A percentile compares a stretch with the other conserved stretches of the same genome.
Conservation (phyloP, 2,329 filamentous ascomycete species). For the Pestalotiopsis sp. region DNA sequence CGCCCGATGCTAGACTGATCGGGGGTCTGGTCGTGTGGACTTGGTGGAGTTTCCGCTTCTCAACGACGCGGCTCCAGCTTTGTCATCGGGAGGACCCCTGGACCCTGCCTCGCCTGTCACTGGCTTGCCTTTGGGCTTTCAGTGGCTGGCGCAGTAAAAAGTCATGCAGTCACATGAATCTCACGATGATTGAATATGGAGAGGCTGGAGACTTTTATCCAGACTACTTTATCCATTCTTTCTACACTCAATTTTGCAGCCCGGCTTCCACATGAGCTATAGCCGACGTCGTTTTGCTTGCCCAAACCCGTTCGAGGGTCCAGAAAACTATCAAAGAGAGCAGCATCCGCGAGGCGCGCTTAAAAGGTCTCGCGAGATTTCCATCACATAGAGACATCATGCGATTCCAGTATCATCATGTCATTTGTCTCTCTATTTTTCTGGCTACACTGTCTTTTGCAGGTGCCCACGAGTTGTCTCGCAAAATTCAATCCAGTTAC, state of each 20-base stretch:
- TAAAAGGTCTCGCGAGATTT: background rate
- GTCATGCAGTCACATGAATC: background rate
- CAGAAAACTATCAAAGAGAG: too few relatives aligned
- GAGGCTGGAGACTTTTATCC: background rate
- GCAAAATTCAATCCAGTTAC: background rate
- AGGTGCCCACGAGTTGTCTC: background rate
- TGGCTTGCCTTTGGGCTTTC: background rate
- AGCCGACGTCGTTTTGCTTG: background rate
- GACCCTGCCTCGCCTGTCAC: constrained; percentile 13
- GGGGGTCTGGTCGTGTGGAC: constrained; percentile 2
- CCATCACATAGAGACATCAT: background rate
- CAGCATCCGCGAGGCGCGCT: too few relatives aligned
- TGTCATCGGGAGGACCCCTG: constrained; percentile 15
- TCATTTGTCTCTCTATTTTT: constrained; percentile 9
- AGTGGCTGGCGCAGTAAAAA: background rate
- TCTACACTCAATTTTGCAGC: background rate
- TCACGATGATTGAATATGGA: background rate
- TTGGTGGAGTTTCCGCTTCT: background rate
- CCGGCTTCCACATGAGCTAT: background rate
- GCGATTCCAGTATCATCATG: constrained; percentile 1
- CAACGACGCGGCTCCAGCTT: background rate
- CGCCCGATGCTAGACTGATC: background rate
- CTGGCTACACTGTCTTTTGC: background rate
- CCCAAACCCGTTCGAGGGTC: too few relatives aligned
- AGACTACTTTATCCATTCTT: background rate